These are phyloP conservation scores for Chaetoscypha palmicola DNA, from an alignment of 2,329 filamentous ascomycete species.

Conservation along the genomic window DNA sequence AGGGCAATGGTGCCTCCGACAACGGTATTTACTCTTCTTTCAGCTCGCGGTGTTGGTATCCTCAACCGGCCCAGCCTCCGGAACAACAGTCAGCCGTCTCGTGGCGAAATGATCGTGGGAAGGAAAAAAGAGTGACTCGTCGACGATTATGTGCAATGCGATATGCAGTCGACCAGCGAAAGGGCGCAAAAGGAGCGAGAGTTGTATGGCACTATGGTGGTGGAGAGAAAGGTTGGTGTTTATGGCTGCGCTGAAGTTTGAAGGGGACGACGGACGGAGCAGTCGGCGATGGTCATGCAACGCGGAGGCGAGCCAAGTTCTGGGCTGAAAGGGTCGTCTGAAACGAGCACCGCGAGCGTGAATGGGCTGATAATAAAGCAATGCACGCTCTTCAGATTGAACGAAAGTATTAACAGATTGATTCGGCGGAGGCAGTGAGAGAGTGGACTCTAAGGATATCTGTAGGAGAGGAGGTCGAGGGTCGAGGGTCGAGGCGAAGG, in stretches of 20 bases:
- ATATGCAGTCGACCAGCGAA: constrained; percentile 1
- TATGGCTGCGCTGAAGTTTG: not conserved
- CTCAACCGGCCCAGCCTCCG: not conserved
- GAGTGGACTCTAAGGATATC: not conserved
- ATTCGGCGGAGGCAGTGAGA: not conserved
- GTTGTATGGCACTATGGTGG: not conserved
- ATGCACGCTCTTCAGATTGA: no score
- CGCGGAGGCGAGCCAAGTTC: not conserved
- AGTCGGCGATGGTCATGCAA: not conserved
- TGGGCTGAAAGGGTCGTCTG: not conserved
- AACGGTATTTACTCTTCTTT: no score
- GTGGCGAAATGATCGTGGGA: not conserved
- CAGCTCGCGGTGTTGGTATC: not conserved
- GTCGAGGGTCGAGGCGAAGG: not conserved
- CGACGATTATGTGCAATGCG: constrained; percentile 2
- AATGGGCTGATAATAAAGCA: no score
- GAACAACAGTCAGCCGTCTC: not conserved
- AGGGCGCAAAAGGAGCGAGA: not conserved
- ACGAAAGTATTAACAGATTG: not conserved
- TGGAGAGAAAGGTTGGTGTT: not conserved
- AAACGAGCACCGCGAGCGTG: not conserved
- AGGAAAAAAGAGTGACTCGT: not conserved
- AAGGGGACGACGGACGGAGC: not conserved
- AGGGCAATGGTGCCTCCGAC: not conserved
- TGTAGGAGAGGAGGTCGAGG: not conserved